Conservation (phyloP, 306 rosid species). For the Cajanus cajan region DNA sequence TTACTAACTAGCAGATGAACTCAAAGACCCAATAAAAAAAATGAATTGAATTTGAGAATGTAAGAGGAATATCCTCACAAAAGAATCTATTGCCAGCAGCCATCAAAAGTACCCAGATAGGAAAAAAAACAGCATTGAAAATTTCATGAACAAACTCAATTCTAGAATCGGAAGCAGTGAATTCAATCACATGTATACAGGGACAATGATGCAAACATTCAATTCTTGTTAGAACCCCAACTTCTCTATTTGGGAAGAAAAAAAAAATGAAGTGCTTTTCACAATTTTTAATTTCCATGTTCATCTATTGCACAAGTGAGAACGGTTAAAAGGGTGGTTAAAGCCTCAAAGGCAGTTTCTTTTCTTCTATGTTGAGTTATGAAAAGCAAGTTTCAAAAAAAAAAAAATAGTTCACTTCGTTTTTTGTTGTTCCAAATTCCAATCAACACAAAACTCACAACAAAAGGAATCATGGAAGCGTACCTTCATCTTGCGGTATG, state of each 20-base stretch:
- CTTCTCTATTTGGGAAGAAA: not conserved
- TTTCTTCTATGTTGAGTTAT: not conserved
- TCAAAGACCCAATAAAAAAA: not conserved
- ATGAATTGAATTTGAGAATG: not conserved
- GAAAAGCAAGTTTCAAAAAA: not conserved
- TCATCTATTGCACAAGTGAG: not conserved
- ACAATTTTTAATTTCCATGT: not conserved
- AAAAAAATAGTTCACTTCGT: not conserved
- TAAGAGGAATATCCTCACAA: not conserved
- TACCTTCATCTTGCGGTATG: slow-evolving; percentile 71
- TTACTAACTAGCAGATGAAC: not conserved
- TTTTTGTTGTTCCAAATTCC: not conserved
- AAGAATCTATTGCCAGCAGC: not conserved
- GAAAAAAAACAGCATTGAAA: not conserved
- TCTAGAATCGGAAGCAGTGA: not conserved
- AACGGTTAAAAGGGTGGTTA: slow-evolving; percentile 16
- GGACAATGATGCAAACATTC: not conserved
- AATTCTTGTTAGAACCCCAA: not conserved
- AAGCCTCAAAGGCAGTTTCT: not conserved
- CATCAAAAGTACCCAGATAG: not conserved
- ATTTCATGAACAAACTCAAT: not conserved
- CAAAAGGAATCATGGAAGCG: not conserved
- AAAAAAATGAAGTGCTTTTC: not conserved
- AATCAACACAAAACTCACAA: not conserved
- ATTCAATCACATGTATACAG: not conserved